These are phyloP conservation scores for Aspergillus melleus DNA, from an alignment of 2,329 filamentous ascomycete species.

Conservation along the genomic window DNA sequence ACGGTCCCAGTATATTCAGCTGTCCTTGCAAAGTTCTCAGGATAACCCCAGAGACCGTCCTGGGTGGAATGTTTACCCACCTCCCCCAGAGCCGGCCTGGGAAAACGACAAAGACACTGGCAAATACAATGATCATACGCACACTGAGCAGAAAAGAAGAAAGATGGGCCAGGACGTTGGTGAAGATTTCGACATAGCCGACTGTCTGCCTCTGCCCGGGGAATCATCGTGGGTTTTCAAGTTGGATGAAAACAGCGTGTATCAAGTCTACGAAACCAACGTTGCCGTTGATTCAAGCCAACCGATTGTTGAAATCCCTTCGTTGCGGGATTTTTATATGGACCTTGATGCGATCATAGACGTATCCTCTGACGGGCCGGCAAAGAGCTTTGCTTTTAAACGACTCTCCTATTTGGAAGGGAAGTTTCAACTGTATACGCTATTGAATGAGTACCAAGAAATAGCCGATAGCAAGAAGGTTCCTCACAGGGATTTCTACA, in stretches of 20 bases:
- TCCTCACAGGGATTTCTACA: constrained; percentile 98
- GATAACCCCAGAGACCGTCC: constrained; percentile 88
- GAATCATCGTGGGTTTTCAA: constrained; percentile 71
- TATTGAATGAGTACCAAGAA: constrained; percentile 96
- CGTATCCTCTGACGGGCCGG: constrained; percentile 92
- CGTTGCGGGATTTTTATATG: constrained; percentile 92
- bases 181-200: constrained; percentile 83
- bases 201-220: constrained; percentile 72
- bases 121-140: constrained; percentile 37
- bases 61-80: constrained; percentile 85
- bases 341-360: constrained; percentile 83
- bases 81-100: constrained; percentile 90
- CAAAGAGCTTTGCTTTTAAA: constrained; percentile 95
- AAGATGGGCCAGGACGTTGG: constrained; percentile 91
- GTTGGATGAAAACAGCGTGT: constrained; percentile 82
- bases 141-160: constrained; percentile 59
- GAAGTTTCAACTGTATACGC: constrained; percentile 91
- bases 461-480: constrained; percentile 97
- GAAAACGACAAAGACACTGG: constrained; percentile 56
- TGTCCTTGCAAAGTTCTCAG: constrained; percentile 77
- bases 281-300: constrained; percentile 61
- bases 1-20: constrained; percentile 80
- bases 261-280: constrained; percentile 80
- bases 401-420: constrained; percentile 93
- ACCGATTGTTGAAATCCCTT: constrained; percentile 82